Conservation (phyloP, 176 grass and related monocot species). For the Phoenix dactylifera region DNA sequence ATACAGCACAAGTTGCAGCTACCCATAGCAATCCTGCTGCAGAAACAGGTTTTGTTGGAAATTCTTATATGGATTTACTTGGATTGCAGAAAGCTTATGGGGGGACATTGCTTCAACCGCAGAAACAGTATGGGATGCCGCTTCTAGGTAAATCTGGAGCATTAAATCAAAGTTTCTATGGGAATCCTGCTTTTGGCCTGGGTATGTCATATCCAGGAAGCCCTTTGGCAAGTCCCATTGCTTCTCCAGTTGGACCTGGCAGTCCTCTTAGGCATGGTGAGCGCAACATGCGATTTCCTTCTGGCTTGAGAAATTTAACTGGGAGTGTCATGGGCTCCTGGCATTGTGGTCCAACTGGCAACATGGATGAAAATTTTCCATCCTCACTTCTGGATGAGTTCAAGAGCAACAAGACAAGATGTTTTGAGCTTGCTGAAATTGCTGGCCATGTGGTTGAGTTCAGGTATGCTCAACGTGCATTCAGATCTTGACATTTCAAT, state of each 20-base stretch:
- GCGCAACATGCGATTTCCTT: constrained; percentile 49
- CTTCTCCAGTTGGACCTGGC: constrained; percentile 46
- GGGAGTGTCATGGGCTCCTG: constrained; percentile 28
- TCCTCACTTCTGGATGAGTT: constrained; percentile 93
- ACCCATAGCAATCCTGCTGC: constrained; percentile 35
- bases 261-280: constrained; percentile 70
- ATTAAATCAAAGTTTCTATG: constrained; percentile 57
- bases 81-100: constrained; percentile 70
- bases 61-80: constrained; percentile 49
- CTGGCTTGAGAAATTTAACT: constrained; percentile 44
- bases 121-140: constrained; percentile 74
- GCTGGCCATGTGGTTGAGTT: constrained; percentile 84
- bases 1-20: constrained; percentile 44
- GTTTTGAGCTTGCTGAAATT: constrained; percentile 96
- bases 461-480: constrained; percentile 32
- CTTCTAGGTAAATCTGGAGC: constrained; percentile 48
- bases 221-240: constrained; percentile 57
- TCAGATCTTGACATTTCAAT: not conserved
- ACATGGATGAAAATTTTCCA: constrained; percentile 54
- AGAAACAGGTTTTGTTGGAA: constrained; percentile 42
- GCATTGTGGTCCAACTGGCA: constrained; percentile 45
- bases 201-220: constrained; percentile 70
- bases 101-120: constrained; percentile 69
- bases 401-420: constrained; percentile 83
- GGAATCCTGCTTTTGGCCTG: constrained; percentile 41